Evolutionary conservation across 1,284 basidiomycete species (phyloP).

Genomic region (Phylloboletellus chloephorus): DNA sequence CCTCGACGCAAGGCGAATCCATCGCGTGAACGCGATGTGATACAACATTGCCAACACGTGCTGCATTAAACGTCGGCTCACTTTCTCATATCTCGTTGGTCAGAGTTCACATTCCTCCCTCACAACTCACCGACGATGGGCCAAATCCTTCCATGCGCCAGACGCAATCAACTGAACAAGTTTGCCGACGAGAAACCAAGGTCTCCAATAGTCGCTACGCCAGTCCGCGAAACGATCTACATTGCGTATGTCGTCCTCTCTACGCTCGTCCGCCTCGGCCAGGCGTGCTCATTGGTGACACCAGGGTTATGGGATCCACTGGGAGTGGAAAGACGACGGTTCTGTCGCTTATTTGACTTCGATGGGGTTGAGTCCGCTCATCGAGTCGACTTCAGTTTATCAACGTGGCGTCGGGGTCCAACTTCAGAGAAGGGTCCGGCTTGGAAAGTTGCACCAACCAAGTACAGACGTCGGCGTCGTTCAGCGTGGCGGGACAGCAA

Average conservation of each 20-base stretch:
- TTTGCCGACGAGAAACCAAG: constrained; percentile 25
- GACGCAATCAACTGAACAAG: constrained; percentile 27
- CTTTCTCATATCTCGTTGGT: constrained; percentile 25
- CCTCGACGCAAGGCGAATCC: constrained; percentile 26
- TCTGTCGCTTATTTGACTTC: constrained; percentile 7
- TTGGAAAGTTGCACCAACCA: constrained; percentile 36
- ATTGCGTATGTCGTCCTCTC: constrained; percentile 22
- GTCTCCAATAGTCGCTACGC: constrained; percentile 9
- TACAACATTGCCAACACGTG: constrained; percentile 30
- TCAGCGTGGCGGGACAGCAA: constrained; percentile 27
- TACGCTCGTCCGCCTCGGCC: neutral
- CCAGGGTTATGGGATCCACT: constrained; percentile 33
- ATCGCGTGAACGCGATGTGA: constrained; percentile 27
- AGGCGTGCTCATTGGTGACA: constrained; percentile 26
- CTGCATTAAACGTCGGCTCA: constrained; percentile 24
- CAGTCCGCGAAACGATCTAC: constrained; percentile 28
- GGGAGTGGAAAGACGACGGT: constrained; percentile 35
- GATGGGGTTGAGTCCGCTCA: constrained; percentile 10
- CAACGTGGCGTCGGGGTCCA: constrained; percentile 33
- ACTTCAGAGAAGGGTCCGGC: constrained; percentile 28
- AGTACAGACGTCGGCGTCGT: constrained; percentile 30
- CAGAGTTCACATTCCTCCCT: constrained; percentile 14
- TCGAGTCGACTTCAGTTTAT: constrained; percentile 28
- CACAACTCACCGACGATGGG: constrained; percentile 24
- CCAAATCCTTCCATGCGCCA: constrained; percentile 26